Evolutionary conservation across 768 basidiomycete species (phyloP), one percentile per base, ranked within the genome.

Genomic region (Mycena amicta): DNA sequence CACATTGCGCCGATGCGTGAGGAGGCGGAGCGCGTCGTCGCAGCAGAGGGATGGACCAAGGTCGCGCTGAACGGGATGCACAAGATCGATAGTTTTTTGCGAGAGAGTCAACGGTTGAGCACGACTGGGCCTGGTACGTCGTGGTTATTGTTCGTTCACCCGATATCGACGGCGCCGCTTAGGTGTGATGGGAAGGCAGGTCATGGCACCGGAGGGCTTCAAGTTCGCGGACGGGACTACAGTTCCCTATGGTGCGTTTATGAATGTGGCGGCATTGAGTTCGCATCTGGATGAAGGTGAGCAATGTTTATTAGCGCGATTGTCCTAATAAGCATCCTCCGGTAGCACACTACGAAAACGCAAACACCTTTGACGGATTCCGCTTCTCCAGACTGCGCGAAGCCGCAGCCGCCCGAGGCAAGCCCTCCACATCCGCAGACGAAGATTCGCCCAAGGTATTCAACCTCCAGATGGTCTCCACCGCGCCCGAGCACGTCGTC

Each of bases 171-270:
- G 18, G 33, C 33, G 18, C 33, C 33, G 27, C 47, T 8, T 28
- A 22, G 47, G 23, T 25, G 22, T 23, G 47, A 49, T 75, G 47
- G 31, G 22, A 3, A 68, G 77, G 23, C 70, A 68, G 56, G 74
- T 69, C 1, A 22, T 73, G 6, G 52, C 37, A 16, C 5, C 13
- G 53, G 68, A 68, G 50, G 72, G 74, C 27, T 67, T 71, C 53
- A 72, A 67, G 11, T 70, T 79, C 43, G 69, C 70, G 0, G 73
- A 79, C 52, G 78, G 76, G 12, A 71, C 70, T 0, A 53, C 70
- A 18, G 60, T 77, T 30, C 74, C 73, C 0, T 66, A 69, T 27
- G 78, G 74, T 6, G 64, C 62, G 15, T 30, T 60, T 16, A 33
- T 77, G 12, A 40, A 56, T 12, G 65, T 65, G 6, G 55, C 71